phyloP scores from a whole-genome alignment of 2,329 filamentous ascomycete species.

The Diaporthe longicolla region DNA sequence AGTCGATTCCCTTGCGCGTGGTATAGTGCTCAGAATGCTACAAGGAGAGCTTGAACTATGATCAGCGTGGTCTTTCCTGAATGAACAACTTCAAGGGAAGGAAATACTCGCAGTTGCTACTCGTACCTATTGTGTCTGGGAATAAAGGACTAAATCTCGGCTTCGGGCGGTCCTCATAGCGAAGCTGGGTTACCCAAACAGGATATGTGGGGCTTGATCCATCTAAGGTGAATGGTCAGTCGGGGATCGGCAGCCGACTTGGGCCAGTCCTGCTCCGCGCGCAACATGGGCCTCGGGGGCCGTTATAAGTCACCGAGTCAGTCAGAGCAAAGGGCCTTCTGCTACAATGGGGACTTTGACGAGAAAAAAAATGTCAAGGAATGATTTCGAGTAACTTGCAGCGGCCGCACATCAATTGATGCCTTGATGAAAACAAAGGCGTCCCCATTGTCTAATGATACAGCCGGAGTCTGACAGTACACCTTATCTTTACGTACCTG shows the following conservation, averaged over 20 bases:
- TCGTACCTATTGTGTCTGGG: not conserved
- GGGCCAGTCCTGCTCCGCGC: not conserved
- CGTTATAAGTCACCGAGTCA: not conserved
- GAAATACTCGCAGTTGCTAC: rapidly evolving
- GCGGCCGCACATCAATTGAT: not conserved
- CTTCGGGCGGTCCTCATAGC: not conserved
- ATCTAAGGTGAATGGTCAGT: slow-evolving; percentile 23
- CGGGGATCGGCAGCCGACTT: slow-evolving; percentile 16
- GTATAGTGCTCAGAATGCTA: not conserved
- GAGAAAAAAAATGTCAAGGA: no score
- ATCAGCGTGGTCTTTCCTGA: not conserved
- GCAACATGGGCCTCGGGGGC: slow-evolving; percentile 1
- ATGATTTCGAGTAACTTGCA: no score
- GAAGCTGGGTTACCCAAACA: not conserved
- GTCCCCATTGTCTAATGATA: no score
- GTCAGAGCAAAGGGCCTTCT: not conserved
- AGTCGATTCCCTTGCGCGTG: not conserved
- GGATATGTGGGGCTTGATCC: slow-evolving; percentile 15
- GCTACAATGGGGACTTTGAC: not conserved
- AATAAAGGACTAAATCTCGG: no score
- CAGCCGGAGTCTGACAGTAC: not conserved
- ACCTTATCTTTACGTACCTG: not conserved
- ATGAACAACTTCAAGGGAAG: no score
- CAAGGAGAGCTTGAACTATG: not conserved
- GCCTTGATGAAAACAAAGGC: not conserved